Percentiles rank a stretch among this genome's conserved stretches.
Evolutionary conservation across 73 alveolate species (phyloP).

Genomic region (Strombidium stylifer): DNA sequence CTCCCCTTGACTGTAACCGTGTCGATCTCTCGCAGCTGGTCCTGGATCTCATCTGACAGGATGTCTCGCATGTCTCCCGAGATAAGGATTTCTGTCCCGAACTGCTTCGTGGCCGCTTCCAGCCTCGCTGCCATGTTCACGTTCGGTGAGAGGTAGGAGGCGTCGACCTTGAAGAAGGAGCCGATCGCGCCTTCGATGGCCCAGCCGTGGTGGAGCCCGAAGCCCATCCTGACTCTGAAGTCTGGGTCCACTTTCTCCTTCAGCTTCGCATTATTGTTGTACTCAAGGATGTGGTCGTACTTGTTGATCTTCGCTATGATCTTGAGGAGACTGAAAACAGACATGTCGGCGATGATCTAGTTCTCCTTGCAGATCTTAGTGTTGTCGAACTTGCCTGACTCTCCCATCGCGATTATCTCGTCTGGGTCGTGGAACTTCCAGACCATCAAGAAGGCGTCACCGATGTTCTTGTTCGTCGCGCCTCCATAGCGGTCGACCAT

Average conservation of each 20-base stretch:
- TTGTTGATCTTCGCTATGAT: constrained; percentile 91
- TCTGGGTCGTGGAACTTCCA: constrained; percentile 73
- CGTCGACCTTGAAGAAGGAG: constrained; percentile 89
- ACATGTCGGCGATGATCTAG: constrained; percentile 79
- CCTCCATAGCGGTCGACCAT: constrained; percentile 90
- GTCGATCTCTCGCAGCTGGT: constrained; percentile 70
- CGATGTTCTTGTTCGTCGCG: constrained; percentile 87
- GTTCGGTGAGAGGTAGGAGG: constrained; percentile 88
- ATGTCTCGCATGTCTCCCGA: constrained; percentile 34
- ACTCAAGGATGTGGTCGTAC: constrained; percentile 74
- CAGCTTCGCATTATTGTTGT: constrained; percentile 72
- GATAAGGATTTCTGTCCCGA: constrained; percentile 48
- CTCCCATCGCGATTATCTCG: constrained; percentile 3
- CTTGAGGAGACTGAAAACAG: constrained; percentile 83
- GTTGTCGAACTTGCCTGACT: constrained; percentile 5
- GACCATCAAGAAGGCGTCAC: constrained; percentile 88
- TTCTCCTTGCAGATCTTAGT: constrained; percentile 34
- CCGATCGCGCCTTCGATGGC: constrained; percentile 97
- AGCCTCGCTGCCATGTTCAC: constrained; percentile 86
- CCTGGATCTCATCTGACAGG: constrained; percentile 55
- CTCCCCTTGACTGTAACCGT: constrained; percentile 89
- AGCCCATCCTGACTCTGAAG: constrained; percentile 85
- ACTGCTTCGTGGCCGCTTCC: constrained; percentile 66
- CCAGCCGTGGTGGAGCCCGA: constrained; percentile 95
- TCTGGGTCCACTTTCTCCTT: constrained; percentile 47